These are phyloP conservation scores for Papiliotrema fonsecae DNA, from an alignment of 1,284 basidiomycete species.

Conservation along the genomic window DNA sequence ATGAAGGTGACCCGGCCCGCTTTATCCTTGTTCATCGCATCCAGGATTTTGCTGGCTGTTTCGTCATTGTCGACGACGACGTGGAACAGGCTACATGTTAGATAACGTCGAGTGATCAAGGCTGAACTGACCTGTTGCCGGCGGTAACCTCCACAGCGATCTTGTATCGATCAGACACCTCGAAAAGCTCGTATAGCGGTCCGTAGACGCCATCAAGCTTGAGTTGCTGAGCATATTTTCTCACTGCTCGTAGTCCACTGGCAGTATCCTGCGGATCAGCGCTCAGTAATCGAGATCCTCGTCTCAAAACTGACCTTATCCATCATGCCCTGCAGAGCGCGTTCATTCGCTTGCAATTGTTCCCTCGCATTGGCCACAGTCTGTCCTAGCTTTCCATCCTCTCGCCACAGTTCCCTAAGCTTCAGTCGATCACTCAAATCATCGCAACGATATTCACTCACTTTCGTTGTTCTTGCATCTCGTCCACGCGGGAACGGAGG, in stretches of 20 bases:
- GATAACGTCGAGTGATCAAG: neutral
- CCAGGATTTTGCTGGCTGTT: constrained; percentile 80
- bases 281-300: neutral
- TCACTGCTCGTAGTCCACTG: constrained; percentile 75
- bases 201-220: constrained; percentile 77
- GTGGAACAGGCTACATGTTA: constrained; percentile 73
- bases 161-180: constrained; percentile 88
- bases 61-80: constrained; percentile 95
- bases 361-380: constrained; percentile 69
- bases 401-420: constrained; percentile 76
- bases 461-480: constrained; percentile 74
- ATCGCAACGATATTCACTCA: constrained; percentile 35
- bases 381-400: constrained; percentile 82
- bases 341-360: constrained; percentile 74
- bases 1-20: constrained; percentile 96
- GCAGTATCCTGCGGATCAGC: constrained; percentile 68
- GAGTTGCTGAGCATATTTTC: constrained; percentile 70
- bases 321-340: constrained; percentile 83
- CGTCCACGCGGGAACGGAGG: constrained; percentile 67
- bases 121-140: constrained; percentile 68
- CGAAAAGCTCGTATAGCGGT: constrained; percentile 88
- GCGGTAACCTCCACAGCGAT: constrained; percentile 91
- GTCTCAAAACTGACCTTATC: constrained; percentile 67
- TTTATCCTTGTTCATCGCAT: constrained; percentile 87
- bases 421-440: neutral